Conservation (phyloP, 2,329 filamentous ascomycete genomes). For the Proliferodiscus dingleyae region DNA sequence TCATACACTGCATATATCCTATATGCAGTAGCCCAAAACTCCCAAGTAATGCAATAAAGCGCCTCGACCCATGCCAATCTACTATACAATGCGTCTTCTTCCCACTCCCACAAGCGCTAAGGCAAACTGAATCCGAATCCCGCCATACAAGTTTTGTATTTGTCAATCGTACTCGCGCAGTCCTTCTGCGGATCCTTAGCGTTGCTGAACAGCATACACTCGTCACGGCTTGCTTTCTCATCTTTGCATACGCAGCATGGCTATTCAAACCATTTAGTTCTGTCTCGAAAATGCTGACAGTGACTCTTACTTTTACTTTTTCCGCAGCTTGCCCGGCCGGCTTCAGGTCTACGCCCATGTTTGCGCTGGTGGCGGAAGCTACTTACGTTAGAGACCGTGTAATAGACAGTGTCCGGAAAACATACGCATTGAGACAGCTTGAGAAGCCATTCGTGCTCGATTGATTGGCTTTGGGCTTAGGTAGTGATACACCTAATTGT, state of each 20-base stretch:
- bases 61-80: neutral
- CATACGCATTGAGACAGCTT: conserved; percentile 27
- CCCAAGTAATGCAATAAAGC: neutral
- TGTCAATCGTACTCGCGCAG: conserved; percentile 75
- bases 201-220: conserved; percentile 98
- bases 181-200: conserved; percentile 76
- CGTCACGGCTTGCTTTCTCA: conserved; percentile 86
- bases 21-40: neutral
- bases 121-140: conserved; percentile 76
- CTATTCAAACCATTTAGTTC: conserved; percentile 41
- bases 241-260: conserved; percentile 98
- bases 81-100: neutral
- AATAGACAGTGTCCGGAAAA: neutral
- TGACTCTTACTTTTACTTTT: conserved; percentile 24
- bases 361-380: conserved; percentile 27
- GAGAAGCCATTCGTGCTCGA: conserved; percentile 24
- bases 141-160: conserved; percentile 89
- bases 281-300: neutral
- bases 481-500: conserved; percentile 17
- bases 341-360: conserved; percentile 25
- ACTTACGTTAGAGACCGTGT: conserved; percentile 1
- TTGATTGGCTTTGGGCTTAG: conserved; percentile 18
- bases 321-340: conserved; percentile 19
- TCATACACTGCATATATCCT: too few species aligned
- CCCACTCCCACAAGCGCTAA: conserved; percentile 13